Conservation (phyloP, 1,284 basidiomycete species). For the Naganishia sp. region DNA sequence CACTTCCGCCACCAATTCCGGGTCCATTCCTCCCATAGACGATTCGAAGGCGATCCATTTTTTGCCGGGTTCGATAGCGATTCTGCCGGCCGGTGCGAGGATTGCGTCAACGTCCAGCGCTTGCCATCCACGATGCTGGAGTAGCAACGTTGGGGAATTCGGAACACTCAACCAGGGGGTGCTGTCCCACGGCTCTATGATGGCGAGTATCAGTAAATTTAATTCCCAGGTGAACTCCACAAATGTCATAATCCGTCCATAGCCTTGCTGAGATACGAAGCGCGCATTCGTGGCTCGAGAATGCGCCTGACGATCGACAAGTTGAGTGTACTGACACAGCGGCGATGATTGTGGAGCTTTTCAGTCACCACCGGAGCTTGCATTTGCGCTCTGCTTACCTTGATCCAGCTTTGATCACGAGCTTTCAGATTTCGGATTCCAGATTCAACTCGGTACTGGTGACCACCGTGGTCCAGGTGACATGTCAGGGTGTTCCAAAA, state of each 20-base stretch:
- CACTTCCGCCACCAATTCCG: conserved; percentile 9
- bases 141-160: not conserved
- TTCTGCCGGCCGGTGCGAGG: not conserved
- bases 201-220: not conserved
- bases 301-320: not conserved
- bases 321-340: not conserved
- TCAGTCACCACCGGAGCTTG: too few species aligned
- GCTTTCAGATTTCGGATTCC: not conserved
- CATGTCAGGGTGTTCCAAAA: not conserved
- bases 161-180: not conserved
- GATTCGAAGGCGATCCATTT: not conserved
- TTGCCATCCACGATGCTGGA: not conserved
- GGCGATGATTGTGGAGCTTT: too few species aligned
- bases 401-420: not conserved
- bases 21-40: not conserved
- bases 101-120: not conserved
- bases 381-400: not conserved
- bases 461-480: not conserved
- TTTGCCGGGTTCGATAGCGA: not conserved
- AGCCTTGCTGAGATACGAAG: not conserved
- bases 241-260: not conserved
- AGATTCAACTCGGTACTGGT: not conserved
- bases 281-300: not conserved
- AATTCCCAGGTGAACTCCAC: conserved; percentile 57
- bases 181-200: not conserved